Percentiles rank a stretch among this genome's conserved stretches.
Evolutionary conservation across 2,329 filamentous ascomycete species (phyloP).

Genomic region (Dendrostoma leiphaemia): DNA sequence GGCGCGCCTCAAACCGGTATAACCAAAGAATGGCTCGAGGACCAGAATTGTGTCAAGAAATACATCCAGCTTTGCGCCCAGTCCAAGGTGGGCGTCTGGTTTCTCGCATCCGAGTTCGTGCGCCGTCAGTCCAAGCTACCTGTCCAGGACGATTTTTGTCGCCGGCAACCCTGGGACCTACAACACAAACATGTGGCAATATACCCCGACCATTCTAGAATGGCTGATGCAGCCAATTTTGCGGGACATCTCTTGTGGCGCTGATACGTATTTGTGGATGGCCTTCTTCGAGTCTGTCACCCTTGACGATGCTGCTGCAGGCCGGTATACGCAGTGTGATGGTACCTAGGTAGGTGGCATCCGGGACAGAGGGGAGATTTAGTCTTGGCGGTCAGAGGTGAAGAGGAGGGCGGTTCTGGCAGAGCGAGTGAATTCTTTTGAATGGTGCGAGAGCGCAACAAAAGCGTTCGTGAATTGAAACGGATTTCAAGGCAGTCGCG

Average conservation of each 20-base stretch:
- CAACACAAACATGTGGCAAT: neutral
- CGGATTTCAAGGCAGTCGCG: too few relatives aligned
- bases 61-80: conserved; percentile 20
- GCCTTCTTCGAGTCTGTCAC: conserved; percentile 22
- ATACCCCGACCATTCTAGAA: neutral
- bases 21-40: conserved; percentile 18
- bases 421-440: conserved; percentile 19
- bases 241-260: conserved; percentile 12
- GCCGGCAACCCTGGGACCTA: conserved; percentile 5
- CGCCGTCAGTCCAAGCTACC: too few relatives aligned
- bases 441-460: conserved; percentile 26
- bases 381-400: conserved; percentile 15
- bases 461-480: too few relatives aligned
- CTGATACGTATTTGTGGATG: conserved; percentile 25
- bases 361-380: conserved; percentile 23
- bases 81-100: conserved; percentile 23
- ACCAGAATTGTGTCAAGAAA: conserved; percentile 9
- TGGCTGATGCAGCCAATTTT: neutral
- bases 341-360: conserved; percentile 26
- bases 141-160: too few relatives aligned
- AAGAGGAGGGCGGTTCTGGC: conserved; percentile 20
- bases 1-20: conserved; percentile 18
- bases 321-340: conserved; percentile 23
- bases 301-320: conserved; percentile 18
- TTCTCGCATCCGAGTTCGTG: conserved; percentile 23